A percentile compares a stretch with the other conserved stretches of the same genome.
phyloP scores from a whole-genome alignment of 2,329 filamentous ascomycete species.

The Sporothrix brunneoviolacea region DNA sequence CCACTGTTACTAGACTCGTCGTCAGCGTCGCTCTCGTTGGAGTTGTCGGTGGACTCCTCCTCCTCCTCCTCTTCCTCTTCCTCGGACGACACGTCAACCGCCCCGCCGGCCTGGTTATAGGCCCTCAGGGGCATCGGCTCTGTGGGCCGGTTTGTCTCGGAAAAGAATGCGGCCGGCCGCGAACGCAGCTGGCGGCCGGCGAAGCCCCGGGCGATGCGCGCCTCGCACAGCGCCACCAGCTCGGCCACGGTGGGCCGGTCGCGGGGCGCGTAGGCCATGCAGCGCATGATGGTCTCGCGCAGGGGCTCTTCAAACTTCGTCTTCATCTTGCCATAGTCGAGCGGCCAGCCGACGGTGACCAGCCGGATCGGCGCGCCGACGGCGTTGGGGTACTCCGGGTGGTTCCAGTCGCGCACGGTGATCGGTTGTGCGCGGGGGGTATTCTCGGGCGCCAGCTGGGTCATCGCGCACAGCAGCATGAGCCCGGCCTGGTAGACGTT shows the following conservation, averaged over 20 bases:
- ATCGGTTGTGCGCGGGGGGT: not conserved
- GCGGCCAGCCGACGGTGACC: slow-evolving; percentile 1
- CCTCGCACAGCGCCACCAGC: not conserved
- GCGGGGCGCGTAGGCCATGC: slow-evolving; percentile 10
- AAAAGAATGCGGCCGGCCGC: too few species aligned
- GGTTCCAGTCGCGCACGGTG: not conserved
- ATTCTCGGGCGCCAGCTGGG: not conserved
- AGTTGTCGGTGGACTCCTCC: too few species aligned
- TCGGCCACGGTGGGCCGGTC: slow-evolving; percentile 10
- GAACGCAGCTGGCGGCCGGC: too few species aligned
- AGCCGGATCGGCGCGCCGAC: not conserved
- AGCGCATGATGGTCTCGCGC: slow-evolving; percentile 11
- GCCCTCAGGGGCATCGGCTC: too few species aligned
- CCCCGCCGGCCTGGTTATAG: too few species aligned
- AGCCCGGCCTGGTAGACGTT: slow-evolving; percentile 18
- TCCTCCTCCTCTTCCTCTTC: too few species aligned
- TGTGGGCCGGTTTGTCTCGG: too few species aligned
- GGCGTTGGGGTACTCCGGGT: not conserved
- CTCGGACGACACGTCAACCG: too few species aligned
- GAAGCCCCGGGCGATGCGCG: too few species aligned
- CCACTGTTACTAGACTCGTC: too few species aligned
- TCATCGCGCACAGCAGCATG: slow-evolving; percentile 1
- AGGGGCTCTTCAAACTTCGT: slow-evolving; percentile 3
- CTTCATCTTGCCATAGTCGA: not conserved
- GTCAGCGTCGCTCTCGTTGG: too few species aligned